Conservation (phyloP, 257 asterid genomes). For the Anisodus tanguticus region DNA sequence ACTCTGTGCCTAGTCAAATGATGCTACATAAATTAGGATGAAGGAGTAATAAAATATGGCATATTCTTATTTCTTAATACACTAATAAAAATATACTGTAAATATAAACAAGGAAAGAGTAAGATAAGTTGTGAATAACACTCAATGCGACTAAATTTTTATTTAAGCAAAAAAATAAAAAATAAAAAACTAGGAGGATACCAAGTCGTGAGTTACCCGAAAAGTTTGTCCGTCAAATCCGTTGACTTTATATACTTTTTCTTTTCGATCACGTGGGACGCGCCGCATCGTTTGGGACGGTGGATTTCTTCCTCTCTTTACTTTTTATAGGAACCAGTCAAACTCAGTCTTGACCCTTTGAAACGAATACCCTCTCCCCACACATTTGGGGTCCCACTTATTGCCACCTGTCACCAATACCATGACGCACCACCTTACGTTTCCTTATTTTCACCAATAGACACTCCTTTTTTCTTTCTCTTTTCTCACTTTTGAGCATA, state of each 20-base stretch:
- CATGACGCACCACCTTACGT: constrained; percentile 83
- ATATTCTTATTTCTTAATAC: too few species aligned
- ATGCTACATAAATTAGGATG: too few species aligned
- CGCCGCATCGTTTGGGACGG: constrained; percentile 84
- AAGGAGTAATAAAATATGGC: too few species aligned
- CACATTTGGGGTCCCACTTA: constrained; percentile 40
- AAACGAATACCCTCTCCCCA: constrained; percentile 53
- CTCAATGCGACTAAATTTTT: too few species aligned
- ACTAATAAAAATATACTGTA: too few species aligned
- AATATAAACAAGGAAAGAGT: too few species aligned
- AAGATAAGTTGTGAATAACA: too few species aligned
- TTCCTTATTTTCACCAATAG: constrained; percentile 34
- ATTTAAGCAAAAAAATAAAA: too few species aligned
- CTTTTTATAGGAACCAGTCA: constrained; percentile 57
- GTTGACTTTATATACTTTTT: constrained; percentile 60
- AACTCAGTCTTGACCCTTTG: constrained; percentile 62
- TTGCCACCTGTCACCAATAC: constrained; percentile 44
- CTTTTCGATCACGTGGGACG: constrained; percentile 79
- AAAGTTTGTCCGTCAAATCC: constrained; percentile 58
- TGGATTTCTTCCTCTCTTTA: constrained; percentile 34
- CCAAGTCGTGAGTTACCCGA: constrained; percentile 31
- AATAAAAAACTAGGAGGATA: neutral
- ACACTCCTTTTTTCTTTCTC: too few species aligned
- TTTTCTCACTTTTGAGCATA: neutral
- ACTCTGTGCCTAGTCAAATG: too few species aligned